A percentile compares a stretch with the other conserved stretches of the same genome.
phyloP scores from a whole-genome alignment of 306 rosid species.

The Begonia loranthoides region DNA sequence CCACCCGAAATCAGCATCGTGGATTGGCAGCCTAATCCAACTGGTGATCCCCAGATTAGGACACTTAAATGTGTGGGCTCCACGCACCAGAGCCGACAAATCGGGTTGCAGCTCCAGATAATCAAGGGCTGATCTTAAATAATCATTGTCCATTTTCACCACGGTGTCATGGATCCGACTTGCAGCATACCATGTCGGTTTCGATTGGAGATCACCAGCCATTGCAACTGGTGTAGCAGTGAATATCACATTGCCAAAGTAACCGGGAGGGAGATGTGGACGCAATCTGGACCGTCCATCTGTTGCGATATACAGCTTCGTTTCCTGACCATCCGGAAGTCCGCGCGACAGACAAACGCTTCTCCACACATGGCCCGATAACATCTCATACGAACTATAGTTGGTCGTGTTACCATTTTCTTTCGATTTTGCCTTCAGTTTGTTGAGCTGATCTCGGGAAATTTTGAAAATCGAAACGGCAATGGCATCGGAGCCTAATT shows the following conservation, averaged over 20 bases:
- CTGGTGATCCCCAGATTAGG: constrained; percentile 95
- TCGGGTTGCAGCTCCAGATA: constrained; percentile 80
- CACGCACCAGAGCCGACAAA: constrained; percentile 66
- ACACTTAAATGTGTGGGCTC: constrained; percentile 70
- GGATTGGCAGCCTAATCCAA: constrained; percentile 79
- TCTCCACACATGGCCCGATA: constrained; percentile 80
- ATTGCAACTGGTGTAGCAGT: constrained; percentile 58
- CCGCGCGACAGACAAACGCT: constrained; percentile 51
- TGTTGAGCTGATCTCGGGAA: constrained; percentile 43
- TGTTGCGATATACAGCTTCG: constrained; percentile 68
- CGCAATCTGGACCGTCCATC: constrained; percentile 75
- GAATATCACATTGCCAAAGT: constrained; percentile 82
- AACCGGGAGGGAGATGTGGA: constrained; percentile 74
- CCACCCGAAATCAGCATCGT: constrained; percentile 97
- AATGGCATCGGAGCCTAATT: constrained; percentile 15
- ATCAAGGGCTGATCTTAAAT: constrained; percentile 73
- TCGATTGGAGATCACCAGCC: constrained; percentile 56
- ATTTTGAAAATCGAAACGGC: constrained; percentile 52
- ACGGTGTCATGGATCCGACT: constrained; percentile 56
- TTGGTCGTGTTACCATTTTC: constrained; percentile 44
- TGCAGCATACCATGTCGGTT: constrained; percentile 78
- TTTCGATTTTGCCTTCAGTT: constrained; percentile 50
- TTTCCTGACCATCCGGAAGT: constrained; percentile 58
- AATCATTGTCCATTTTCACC: constrained; percentile 49
- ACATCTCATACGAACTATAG: constrained; percentile 78